Evolutionary conservation across 2,329 filamentous ascomycete genomes (phyloP), one percentile per base, ranked within the genome.

Genomic region (Onygena corvina): DNA sequence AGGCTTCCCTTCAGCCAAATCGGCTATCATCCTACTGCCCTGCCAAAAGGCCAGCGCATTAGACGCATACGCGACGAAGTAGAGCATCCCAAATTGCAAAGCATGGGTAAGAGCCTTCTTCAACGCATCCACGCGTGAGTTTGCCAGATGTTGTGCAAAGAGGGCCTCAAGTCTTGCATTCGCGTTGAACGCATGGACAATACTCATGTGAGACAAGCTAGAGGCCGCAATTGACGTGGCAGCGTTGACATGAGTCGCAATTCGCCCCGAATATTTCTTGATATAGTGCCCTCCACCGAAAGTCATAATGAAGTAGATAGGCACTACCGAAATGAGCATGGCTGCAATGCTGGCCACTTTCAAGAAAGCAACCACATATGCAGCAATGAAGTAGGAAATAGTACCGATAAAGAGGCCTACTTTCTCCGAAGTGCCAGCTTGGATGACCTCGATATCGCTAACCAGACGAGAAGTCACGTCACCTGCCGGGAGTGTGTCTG

Each of bases 341-440:
- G 71, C 79, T 0, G 82, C 79, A 6, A 86, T 69, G 45, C 71
- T 71, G 12, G 75, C 69, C 56, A 83, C 72, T 57, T 81, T 79
- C 60, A 79, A 75, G 54, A 85, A 85, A 1, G 80, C 79, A 12
- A 85, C 76, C 3, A 80, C 69, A 53, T 82, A 84, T 2, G 80
- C 77, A 0, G 81, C 79, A 48, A 83, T 60, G 58, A 84, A 84
- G 61, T 83, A 85, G 1, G 78, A 77, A 7, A 76, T 62, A 46
- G 74, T 79, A 20, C 75, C 72, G 3, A 85, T 69, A 54, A 76
- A 74, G 29, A 83, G 76, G 47, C 81, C 81, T 12, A 83, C 80
- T 61, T 86, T 86, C 62, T 85, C 82, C 1, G 77, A 80, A 0
- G 81, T 83, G 11, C 82, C 82, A 0, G 75, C 74, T 57, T 82